Evolutionary conservation across 768 basidiomycete species (phyloP).

Genomic region (Lactifluus hygrophoroides): DNA sequence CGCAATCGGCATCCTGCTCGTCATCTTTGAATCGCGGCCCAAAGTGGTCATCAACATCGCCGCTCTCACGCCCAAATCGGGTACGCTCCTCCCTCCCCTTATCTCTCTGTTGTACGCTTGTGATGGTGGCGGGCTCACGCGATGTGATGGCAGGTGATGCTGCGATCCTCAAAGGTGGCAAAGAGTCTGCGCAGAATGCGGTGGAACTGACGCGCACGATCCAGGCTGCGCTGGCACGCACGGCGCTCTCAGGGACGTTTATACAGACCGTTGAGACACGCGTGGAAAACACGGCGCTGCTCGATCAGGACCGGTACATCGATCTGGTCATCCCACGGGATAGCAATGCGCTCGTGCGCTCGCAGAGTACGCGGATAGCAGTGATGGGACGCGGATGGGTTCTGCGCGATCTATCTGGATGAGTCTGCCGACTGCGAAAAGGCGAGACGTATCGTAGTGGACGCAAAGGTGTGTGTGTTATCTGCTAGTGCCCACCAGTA

Average conservation of each 20-base stretch:
- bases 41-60: slow-evolving; percentile 99
- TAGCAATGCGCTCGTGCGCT: too few relatives aligned
- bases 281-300: slow-evolving; percentile 79
- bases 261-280: slow-evolving; percentile 90
- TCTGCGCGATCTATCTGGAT: slow-evolving; percentile 88
- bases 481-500: too few relatives aligned
- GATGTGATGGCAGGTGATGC: too few relatives aligned
- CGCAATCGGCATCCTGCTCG: slow-evolving; percentile 90
- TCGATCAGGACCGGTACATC: slow-evolving; percentile 84
- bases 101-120: too few relatives aligned
- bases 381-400: slow-evolving; percentile 99
- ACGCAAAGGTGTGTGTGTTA: too few relatives aligned
- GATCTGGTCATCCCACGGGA: slow-evolving; percentile 96
- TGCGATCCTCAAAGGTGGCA: slow-evolving; percentile 97
- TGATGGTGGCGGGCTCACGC: too few relatives aligned
- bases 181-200: slow-evolving; percentile 83
- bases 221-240: slow-evolving; percentile 61
- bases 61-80: slow-evolving; percentile 91
- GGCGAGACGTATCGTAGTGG: too few relatives aligned
- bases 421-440: slow-evolving; percentile 67
- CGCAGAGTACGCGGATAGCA: slow-evolving; percentile 83
- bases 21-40: slow-evolving; percentile 95
- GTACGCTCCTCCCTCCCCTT: slow-evolving; percentile 32
- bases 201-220: slow-evolving; percentile 72
- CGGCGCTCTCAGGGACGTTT: slow-evolving; percentile 67